phyloP scores from a whole-genome alignment of 1,139 yeast genomes.

The Scheffersomyces illinoinensis region DNA sequence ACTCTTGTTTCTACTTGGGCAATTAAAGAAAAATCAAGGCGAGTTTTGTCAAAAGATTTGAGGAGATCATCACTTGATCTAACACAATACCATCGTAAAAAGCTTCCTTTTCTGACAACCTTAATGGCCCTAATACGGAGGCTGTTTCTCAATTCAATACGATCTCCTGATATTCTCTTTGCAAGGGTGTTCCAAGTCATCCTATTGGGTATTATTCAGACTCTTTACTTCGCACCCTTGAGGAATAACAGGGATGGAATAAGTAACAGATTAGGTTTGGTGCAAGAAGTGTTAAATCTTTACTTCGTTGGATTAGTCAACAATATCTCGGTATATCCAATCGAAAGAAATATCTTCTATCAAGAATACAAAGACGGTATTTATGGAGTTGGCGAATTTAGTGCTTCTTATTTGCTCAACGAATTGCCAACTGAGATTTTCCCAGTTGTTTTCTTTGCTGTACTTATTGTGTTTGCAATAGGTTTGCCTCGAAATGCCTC shows the following conservation, averaged over 20 bases:
- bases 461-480: conserved; percentile 64
- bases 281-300: conserved; percentile 71
- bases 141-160: conserved; percentile 47
- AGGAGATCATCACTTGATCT: conserved; percentile 4
- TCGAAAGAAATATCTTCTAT: conserved; percentile 72
- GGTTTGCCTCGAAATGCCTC: conserved; percentile 72
- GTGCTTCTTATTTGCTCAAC: conserved; percentile 59
- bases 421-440: conserved; percentile 76
- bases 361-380: conserved; percentile 77
- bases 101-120: conserved; percentile 17
- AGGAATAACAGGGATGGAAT: conserved; percentile 59
- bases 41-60: background rate
- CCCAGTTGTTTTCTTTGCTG: conserved; percentile 59
- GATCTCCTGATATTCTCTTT: conserved; percentile 62
- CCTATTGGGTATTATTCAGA: conserved; percentile 64
- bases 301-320: conserved; percentile 81
- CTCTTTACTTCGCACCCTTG: conserved; percentile 73
- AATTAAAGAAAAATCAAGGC: background rate
- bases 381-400: conserved; percentile 68
- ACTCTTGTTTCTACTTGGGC: conserved; percentile 43
- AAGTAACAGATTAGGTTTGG: conserved; percentile 66
- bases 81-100: conserved; percentile 3
- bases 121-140: conserved; percentile 33
- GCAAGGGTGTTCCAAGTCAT: conserved; percentile 70
- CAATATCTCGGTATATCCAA: conserved; percentile 73